Percentiles rank a stretch among this genome's conserved stretches.
phyloP scores from a whole-genome alignment of 495 filamentous ascomycete genomes.

The Podospora bellae-mahoneyi region DNA sequence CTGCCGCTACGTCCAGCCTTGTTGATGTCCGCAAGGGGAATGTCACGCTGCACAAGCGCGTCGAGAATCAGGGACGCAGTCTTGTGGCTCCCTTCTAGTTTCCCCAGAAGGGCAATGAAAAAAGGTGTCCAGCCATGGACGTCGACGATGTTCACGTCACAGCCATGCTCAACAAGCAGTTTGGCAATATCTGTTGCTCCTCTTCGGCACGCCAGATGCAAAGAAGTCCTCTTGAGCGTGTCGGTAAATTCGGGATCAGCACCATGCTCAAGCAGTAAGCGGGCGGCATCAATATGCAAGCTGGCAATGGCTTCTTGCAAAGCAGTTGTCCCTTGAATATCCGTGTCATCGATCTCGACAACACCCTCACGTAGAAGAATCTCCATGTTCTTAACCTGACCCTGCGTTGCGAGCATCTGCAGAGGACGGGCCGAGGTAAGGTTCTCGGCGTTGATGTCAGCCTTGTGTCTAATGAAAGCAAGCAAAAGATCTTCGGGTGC shows the following conservation, averaged over 20 bases:
- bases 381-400: slow-evolving; percentile 16
- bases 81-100: slow-evolving; percentile 8
- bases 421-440: slow-evolving; percentile 8
- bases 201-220: slow-evolving; percentile 54
- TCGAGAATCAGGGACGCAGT: slow-evolving; percentile 22
- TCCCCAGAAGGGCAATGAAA: slow-evolving; percentile 22
- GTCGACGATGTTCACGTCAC: slow-evolving; percentile 39
- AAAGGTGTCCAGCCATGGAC: slow-evolving; percentile 24
- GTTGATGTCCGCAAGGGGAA: slow-evolving; percentile 29
- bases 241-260: slow-evolving; percentile 43
- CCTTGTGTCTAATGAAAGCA: slow-evolving; percentile 17
- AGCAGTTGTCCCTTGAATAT: slow-evolving; percentile 23
- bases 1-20: slow-evolving; percentile 12
- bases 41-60: slow-evolving; percentile 12
- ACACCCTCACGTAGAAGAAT: slow-evolving; percentile 15
- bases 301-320: slow-evolving; percentile 18
- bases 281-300: slow-evolving; percentile 8
- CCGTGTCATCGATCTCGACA: slow-evolving; percentile 23
- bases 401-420: slow-evolving; percentile 11
- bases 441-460: slow-evolving; percentile 21
- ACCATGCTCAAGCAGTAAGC: slow-evolving; percentile 23
- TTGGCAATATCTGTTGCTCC: slow-evolving; percentile 44
- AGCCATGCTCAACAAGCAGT: slow-evolving; percentile 45
- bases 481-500: slow-evolving; percentile 11
- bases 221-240: slow-evolving; percentile 45